Evolutionary conservation across 805 yeast species (phyloP).

Genomic region (Nakazawaea ishiwadae): DNA sequence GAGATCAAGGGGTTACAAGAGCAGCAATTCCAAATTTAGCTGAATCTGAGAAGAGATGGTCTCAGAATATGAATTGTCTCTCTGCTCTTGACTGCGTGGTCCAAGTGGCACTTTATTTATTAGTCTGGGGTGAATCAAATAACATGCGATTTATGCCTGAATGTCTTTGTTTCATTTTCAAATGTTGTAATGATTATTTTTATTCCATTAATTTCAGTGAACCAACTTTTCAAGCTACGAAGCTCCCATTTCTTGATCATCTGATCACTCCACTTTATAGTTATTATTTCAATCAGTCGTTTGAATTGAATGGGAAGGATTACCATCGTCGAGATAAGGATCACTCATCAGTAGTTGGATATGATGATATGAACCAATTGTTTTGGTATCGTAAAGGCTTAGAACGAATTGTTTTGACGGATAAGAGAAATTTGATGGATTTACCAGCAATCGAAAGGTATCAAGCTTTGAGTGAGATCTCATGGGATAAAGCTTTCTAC

Average conservation of each 20-base stretch:
- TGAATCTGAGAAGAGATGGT: slow-evolving; percentile 49
- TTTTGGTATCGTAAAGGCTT: slow-evolving; percentile 81
- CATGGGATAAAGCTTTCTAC: slow-evolving; percentile 64
- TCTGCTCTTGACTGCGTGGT: slow-evolving; percentile 49
- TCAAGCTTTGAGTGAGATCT: slow-evolving; percentile 42
- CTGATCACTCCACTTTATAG: slow-evolving; percentile 70
- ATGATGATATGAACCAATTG: slow-evolving; percentile 85
- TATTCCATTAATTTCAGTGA: slow-evolving; percentile 40
- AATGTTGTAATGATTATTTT: slow-evolving; percentile 70
- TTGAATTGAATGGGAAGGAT: slow-evolving; percentile 36
- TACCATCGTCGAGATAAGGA: slow-evolving; percentile 51
- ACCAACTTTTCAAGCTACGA: slow-evolving; percentile 22
- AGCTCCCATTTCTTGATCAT: slow-evolving; percentile 52
- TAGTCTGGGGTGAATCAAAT: slow-evolving; percentile 91
- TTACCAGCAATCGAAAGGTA: slow-evolving; percentile 54
- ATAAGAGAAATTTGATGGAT: slow-evolving; percentile 44
- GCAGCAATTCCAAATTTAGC: slow-evolving; percentile 22
- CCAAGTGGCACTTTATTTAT: slow-evolving; percentile 64
- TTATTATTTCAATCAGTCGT: slow-evolving; percentile 53
- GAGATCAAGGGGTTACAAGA: slow-evolving; percentile 8
- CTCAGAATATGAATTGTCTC: slow-evolving; percentile 41
- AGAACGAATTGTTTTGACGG: slow-evolving; percentile 44
- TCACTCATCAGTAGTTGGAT: slow-evolving; percentile 70
- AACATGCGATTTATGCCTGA: slow-evolving; percentile 87
- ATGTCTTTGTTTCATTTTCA: slow-evolving; percentile 78